phyloP scores from a whole-genome alignment of 352 stramenopile species.

The Aphanomyces euteiches region DNA sequence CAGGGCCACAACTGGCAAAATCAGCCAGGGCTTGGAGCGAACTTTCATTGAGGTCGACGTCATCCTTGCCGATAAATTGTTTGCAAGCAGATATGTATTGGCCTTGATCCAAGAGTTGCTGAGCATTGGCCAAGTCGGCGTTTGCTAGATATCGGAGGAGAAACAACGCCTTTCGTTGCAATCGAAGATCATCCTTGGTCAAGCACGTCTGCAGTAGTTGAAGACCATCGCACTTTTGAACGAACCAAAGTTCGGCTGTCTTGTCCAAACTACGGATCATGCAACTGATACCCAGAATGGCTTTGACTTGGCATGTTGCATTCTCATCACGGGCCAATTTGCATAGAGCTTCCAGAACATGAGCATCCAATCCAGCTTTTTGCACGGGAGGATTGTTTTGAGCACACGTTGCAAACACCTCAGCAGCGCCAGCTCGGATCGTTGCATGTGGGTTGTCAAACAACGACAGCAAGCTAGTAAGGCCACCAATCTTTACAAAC shows the following conservation, averaged over 20 bases:
- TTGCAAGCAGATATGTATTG: constrained; percentile 45
- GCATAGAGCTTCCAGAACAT: constrained; percentile 67
- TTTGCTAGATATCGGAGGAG: constrained; percentile 77
- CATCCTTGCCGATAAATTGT: constrained; percentile 55
- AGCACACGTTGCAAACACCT: constrained; percentile 76
- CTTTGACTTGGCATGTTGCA: constrained; percentile 69
- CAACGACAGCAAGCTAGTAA: constrained; percentile 54
- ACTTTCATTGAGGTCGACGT: constrained; percentile 77
- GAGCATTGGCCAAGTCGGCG: constrained; percentile 50
- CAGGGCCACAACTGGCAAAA: constrained; percentile 55
- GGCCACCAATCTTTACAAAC: constrained; percentile 79
- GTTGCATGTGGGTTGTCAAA: constrained; percentile 48
- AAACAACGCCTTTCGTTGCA: constrained; percentile 82
- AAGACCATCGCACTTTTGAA: constrained; percentile 53
- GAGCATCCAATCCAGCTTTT: constrained; percentile 56
- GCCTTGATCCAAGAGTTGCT: constrained; percentile 42
- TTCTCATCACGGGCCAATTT: constrained; percentile 47
- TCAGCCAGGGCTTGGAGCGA: constrained; percentile 64
- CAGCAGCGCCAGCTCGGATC: constrained; percentile 61
- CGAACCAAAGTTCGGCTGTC: constrained; percentile 59
- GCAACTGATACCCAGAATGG: constrained; percentile 77
- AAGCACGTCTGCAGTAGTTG: constrained; percentile 56
- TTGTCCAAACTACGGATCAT: constrained; percentile 67
- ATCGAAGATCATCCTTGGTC: constrained; percentile 48
- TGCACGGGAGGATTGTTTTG: constrained; percentile 86